Percentiles rank a stretch among this genome's conserved stretches.
These are phyloP conservation scores for Leccinum broughii DNA, from an alignment of 768 basidiomycete genomes.

Conservation along the genomic window DNA sequence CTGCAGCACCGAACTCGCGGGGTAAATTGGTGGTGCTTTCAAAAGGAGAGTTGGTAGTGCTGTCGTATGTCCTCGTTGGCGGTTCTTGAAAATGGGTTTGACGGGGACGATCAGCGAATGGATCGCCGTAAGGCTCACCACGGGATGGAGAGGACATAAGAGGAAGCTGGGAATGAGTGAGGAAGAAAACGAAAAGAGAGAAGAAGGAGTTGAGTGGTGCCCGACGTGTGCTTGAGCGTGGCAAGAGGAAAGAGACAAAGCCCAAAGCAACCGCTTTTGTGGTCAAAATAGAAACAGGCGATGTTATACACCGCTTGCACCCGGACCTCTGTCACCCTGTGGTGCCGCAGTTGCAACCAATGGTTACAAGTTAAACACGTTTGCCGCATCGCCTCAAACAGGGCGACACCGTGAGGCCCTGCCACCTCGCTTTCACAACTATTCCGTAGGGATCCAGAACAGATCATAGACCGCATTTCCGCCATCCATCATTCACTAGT, in stretches of 20 bases:
- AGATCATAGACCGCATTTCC: background rate
- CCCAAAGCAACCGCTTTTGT: constrained; percentile 28
- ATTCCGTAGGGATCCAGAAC: background rate
- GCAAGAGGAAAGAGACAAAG: constrained; percentile 18
- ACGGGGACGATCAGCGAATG: constrained; percentile 70
- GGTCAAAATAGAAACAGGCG: constrained; percentile 30
- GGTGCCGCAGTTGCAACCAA: background rate
- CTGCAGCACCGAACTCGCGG: constrained; percentile 46
- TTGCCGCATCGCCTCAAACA: background rate
- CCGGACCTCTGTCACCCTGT: constrained; percentile 33
- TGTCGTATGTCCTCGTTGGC: constrained; percentile 45
- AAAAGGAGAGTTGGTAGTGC: constrained; percentile 45
- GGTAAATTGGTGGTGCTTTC: constrained; percentile 59
- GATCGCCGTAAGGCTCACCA: constrained; percentile 51
- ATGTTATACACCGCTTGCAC: constrained; percentile 34
- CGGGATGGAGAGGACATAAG: constrained; percentile 33
- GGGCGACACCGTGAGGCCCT: background rate
- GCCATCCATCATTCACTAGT: too few species aligned
- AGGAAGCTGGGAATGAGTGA: background rate
- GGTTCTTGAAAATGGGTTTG: constrained; percentile 61
- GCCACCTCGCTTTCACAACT: background rate
- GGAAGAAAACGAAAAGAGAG: background rate
- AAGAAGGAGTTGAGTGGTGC: background rate
- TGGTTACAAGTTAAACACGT: background rate
- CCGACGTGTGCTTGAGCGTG: background rate